Base-by-base conservation (phyloP, 1,284 basidiomycete species). In the Cystobasidiaceae sp. region DNA sequence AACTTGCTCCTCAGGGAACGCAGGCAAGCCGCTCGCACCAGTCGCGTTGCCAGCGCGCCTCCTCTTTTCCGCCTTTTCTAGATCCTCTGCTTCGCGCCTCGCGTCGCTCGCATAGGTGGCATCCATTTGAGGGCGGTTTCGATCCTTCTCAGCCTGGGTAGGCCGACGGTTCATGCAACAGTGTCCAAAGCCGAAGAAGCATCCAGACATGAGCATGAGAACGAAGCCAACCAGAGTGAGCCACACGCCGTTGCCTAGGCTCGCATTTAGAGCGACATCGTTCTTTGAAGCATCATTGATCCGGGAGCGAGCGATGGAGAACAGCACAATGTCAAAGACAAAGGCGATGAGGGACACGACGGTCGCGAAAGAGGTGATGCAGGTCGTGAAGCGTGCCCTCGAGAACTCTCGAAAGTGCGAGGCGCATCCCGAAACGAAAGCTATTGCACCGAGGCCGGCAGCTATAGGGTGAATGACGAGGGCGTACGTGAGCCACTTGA, bases 401-500 rank as follows among this genome's bases (percentile, higher is more conserved):
- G 55, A 58, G 27, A 72, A 71, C 9, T 61, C 62, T 15, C 56
- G 61, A 37, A 68, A 68, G 52, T 69, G 69, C 0, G 69, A 52
- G 30, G 71, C 54, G 11, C 69, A 58, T 17, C 71, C 71, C 15
- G 69, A 59, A 25, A 73, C 30, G 50, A 67, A 54, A 3, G 68
- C 46, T 30, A 71, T 34, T 23, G 55, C 55, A 8, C 64, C 71
- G 28, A 74, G 61, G 8, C 43, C 71, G 25, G 72, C 72, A 5
- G 62, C 72, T 43, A 74, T 66, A 3, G 72, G 72, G 51, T 74
- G 72, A 5, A 74, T 64, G 49, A 74, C 50, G 46, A 74, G 66
- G 41, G 70, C 68, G 51, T 74, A 74, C 34, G 72, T 73, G 48
- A 71, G 60, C 49, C 58, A 61, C 59, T 72, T 69, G 51, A 73